Evolutionary conservation across 1,284 basidiomycete genomes (phyloP).

Genomic region (Apiotrichum sp.): DNA sequence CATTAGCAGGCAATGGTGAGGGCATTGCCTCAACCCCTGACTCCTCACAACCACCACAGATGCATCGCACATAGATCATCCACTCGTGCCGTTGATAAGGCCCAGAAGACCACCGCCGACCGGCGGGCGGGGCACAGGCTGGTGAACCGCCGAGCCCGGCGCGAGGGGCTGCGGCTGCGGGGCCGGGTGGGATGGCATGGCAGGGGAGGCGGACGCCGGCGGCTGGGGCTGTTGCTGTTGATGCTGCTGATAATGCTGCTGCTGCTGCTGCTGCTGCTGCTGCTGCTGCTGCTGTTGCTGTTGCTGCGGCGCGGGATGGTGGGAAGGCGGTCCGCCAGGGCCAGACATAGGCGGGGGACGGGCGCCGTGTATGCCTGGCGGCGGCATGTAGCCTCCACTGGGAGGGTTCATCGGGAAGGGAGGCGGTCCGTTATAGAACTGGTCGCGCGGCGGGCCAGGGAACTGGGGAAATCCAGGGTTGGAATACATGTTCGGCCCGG

Average conservation of each 20-base stretch:
- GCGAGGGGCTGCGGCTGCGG: conserved; percentile 4
- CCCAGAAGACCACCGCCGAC: conserved; percentile 16
- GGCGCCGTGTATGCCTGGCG: background rate
- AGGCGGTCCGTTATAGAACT: background rate
- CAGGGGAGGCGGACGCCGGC: background rate
- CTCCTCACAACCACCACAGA: too few species aligned
- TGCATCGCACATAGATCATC: background rate
- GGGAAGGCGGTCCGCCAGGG: background rate
- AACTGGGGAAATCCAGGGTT: background rate
- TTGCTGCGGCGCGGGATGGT: background rate
- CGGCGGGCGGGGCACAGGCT: conserved; percentile 19
- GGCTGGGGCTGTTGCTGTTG: background rate
- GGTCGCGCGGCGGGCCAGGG: background rate
- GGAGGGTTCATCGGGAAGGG: background rate
- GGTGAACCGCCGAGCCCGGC: conserved; percentile 13
- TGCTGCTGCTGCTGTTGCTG: conserved; percentile 4
- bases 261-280: background rate
- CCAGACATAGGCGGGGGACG: background rate
- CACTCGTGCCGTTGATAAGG: conserved; percentile 7
- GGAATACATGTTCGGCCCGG: background rate
- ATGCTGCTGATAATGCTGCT: background rate
- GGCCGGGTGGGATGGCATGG: conserved; percentile 1
- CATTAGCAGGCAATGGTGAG: too few species aligned
- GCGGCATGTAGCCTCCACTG: background rate
- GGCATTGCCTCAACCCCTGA: too few species aligned